phyloP scores from a whole-genome alignment of 2,329 filamentous ascomycete genomes.

The Lecanosticta acicola region DNA sequence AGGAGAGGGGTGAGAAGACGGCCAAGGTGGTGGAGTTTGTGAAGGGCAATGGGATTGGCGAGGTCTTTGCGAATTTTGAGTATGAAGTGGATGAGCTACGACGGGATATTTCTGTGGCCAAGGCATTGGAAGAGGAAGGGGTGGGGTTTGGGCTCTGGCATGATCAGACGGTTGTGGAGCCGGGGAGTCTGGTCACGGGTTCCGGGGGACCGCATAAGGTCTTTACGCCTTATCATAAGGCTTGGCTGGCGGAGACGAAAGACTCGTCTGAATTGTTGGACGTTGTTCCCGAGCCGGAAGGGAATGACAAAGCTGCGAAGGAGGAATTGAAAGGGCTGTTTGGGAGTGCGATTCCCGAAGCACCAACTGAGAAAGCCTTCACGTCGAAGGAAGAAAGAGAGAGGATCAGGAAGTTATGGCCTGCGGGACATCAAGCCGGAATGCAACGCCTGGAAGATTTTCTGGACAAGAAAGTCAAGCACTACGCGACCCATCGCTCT shows the following conservation, averaged over 20 bases:
- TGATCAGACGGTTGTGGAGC: constrained; percentile 47
- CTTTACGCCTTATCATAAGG: constrained; percentile 47
- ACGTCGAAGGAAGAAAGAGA: constrained; percentile 35
- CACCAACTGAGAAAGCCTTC: constrained; percentile 40
- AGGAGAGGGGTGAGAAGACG: constrained; percentile 40
- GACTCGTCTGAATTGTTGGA: constrained; percentile 41
- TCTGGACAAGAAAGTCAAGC: constrained; percentile 34
- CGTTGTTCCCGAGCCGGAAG: constrained; percentile 37
- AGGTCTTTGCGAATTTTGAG: constrained; percentile 58
- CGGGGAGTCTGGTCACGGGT: constrained; percentile 40
- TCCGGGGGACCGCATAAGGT: constrained; percentile 46
- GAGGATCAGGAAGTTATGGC: constrained; percentile 42
- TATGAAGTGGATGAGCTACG: constrained; percentile 88
- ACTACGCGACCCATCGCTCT: constrained; percentile 39
- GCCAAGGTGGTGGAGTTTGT: constrained; percentile 40
- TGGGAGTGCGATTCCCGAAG: constrained; percentile 39
- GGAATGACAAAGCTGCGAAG: constrained; percentile 42
- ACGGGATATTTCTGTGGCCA: constrained; percentile 42
- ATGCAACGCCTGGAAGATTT: constrained; percentile 39
- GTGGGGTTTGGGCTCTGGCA: constrained; percentile 42
- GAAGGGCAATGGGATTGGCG: constrained; percentile 38
- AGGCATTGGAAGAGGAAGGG: constrained; percentile 31
- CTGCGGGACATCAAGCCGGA: constrained; percentile 40
- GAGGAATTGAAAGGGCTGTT: constrained; percentile 55
- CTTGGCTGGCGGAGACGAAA: constrained; percentile 43